Evolutionary conservation across 108 stramenopile genomes (phyloP).

Genomic region (Cyclotella atomus): DNA sequence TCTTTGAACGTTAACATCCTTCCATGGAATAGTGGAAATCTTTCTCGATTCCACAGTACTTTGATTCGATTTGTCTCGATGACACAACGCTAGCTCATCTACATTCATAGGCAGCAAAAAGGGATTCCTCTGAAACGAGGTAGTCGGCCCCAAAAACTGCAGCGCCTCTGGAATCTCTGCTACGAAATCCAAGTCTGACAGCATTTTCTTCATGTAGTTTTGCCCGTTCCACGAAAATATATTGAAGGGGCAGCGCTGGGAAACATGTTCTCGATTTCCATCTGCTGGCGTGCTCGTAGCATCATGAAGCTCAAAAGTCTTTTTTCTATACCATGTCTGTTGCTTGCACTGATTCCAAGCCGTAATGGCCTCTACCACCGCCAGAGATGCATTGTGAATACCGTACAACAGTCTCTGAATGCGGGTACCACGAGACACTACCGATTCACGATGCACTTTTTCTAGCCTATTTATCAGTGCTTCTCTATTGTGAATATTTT

Average conservation of each 20-base stretch:
- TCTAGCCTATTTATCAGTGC: conserved; percentile 28
- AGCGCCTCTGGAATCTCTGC: conserved; percentile 32
- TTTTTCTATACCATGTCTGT: conserved; percentile 29
- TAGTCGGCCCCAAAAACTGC: conserved; percentile 17
- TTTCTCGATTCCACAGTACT: neutral
- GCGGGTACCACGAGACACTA: conserved; percentile 19
- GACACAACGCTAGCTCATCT: conserved; percentile 13
- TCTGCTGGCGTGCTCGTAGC: neutral
- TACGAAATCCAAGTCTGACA: conserved; percentile 43
- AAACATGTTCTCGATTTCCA: neutral
- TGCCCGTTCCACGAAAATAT: conserved; percentile 36
- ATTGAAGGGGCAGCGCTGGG: conserved; percentile 20
- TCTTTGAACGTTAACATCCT: conserved; percentile 25
- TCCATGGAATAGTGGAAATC: conserved; percentile 16
- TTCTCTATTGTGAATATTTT: conserved; percentile 32
- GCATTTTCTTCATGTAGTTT: conserved; percentile 43
- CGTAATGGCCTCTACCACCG: conserved; percentile 28
- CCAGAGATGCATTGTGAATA: conserved; percentile 38
- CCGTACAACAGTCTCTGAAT: conserved; percentile 34
- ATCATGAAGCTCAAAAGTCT: conserved; percentile 14
- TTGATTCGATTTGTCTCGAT: neutral
- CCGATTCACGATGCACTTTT: conserved; percentile 21
- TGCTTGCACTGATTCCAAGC: conserved; percentile 41
- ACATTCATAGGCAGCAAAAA: conserved; percentile 30
- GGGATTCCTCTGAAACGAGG: conserved; percentile 39